Evolutionary conservation across 208 protist species (phyloP).

Genomic region (Acanthamoeba healyi): DNA sequence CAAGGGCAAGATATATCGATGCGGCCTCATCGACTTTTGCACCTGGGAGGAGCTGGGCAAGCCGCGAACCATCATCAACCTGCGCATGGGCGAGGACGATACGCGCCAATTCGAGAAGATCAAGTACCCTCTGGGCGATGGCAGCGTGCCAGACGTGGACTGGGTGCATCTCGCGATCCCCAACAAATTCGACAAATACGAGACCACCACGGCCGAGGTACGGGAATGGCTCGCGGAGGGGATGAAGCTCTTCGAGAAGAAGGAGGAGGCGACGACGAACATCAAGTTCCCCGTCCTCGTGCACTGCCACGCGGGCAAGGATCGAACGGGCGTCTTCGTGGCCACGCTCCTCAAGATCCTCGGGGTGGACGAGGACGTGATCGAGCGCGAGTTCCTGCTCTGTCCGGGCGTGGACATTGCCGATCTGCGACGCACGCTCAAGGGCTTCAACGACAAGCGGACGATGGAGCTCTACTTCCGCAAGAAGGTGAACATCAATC

Average conservation of each 20-base stretch:
- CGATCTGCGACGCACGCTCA: slow-evolving; percentile 18
- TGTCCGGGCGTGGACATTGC: slow-evolving; percentile 8
- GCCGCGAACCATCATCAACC: slow-evolving; percentile 52
- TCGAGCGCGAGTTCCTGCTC: slow-evolving; percentile 29
- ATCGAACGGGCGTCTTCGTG: slow-evolving; percentile 52
- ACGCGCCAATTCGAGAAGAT: slow-evolving; percentile 47
- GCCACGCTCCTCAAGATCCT: slow-evolving; percentile 54
- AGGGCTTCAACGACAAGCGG: slow-evolving; percentile 46
- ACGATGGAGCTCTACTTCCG: slow-evolving; percentile 66
- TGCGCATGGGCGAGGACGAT: slow-evolving; percentile 50
- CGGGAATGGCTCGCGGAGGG: slow-evolving; percentile 25
- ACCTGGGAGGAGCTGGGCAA: slow-evolving; percentile 31
- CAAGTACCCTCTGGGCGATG: neutral
- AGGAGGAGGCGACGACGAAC: neutral
- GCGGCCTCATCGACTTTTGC: slow-evolving; percentile 53
- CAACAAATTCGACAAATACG: slow-evolving; percentile 68
- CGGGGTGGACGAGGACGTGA: slow-evolving; percentile 14
- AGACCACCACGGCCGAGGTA: slow-evolving; percentile 11
- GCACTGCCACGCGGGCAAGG: slow-evolving; percentile 34
- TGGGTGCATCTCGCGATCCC: slow-evolving; percentile 1
- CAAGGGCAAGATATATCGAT: neutral
- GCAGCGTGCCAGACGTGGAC: neutral
- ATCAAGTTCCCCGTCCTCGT: slow-evolving; percentile 51
- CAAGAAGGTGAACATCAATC: slow-evolving; percentile 47
- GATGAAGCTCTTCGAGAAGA: slow-evolving; percentile 50